Base-by-base conservation (phyloP, 2,329 filamentous ascomycete genomes). In the Aspergillus eucalypticola region DNA sequence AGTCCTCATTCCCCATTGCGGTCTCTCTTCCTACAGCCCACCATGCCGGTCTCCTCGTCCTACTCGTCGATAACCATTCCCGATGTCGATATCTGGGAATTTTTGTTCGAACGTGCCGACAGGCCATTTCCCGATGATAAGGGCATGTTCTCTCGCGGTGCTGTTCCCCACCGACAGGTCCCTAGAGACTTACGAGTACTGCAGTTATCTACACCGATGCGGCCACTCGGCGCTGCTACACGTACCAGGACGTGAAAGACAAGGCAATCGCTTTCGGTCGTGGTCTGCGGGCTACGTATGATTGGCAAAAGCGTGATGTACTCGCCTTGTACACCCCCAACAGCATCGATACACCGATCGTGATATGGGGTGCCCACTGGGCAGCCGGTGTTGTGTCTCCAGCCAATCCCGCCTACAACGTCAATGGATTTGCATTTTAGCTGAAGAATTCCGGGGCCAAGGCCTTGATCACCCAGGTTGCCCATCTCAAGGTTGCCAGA, bases 321-420 rank as follows among this genome's bases (percentile, higher is more conserved):
- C 82, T 97, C 19, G 90, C 85, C 10, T 82, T 96, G 56, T 96
- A 89, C 80, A 88, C 91, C 3, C 90, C 92, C 27, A 97, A 98
- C 74, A 88, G 84, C 74, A 89, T 97, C 71, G 93, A 97, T 74
- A 91, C 89, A 0, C 88, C 91, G 0, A 81, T 88, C 2, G 76
- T 92, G 50, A 91, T 86, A 75, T 91, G 91, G 81, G 93, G 92
- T 25, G 83, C 86, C 10, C 86, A 89, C 65, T 97, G 91, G 90
- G 90, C 91, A 0, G 93, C 92, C 50, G 92, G 90, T 32, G 81
- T 91, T 54, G 79, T 91, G 10, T 92, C 89, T n/a, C 92, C 93
- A 0, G 92, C 91, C 2, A 97, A 97, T 71, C 92, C 93, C 19
- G 86, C 88, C 3, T 96, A 96, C 77, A 96, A 90, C 0, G 85